These are phyloP conservation scores for Asterophora lycoperdoides DNA, from an alignment of 768 basidiomycete genomes.

Conservation along the genomic window DNA sequence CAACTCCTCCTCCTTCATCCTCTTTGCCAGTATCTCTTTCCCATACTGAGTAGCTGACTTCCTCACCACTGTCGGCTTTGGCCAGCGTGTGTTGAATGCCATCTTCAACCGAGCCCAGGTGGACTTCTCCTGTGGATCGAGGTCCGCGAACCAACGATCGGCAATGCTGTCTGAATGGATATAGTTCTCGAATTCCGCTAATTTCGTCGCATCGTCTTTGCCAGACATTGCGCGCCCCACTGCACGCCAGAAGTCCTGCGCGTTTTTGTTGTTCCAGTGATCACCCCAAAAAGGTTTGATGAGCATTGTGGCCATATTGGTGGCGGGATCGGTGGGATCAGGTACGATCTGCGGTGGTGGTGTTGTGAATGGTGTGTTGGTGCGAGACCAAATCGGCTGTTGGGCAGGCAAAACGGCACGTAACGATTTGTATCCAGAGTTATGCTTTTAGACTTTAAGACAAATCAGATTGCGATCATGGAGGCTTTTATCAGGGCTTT, in stretches of 20 bases:
- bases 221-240: neutral
- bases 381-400: no score
- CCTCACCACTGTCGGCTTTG: neutral
- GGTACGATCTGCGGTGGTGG: neutral
- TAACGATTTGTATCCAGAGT: no score
- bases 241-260: neutral
- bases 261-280: neutral
- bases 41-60: neutral
- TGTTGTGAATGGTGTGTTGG: neutral
- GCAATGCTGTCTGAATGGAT: neutral
- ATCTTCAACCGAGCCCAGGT: neutral
- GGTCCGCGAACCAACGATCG: neutral
- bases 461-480: no score
- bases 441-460: no score
- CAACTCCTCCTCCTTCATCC: neutral
- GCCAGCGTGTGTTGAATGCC: neutral
- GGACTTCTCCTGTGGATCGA: neutral
- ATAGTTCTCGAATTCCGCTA: neutral
- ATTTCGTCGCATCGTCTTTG: neutral
- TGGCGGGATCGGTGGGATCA: no score
- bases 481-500: no score
- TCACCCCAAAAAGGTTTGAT: constrained; percentile 1
- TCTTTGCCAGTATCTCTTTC: neutral
- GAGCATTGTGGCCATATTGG: neutral
- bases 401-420: no score